Evolutionary conservation across 768 basidiomycete genomes (phyloP), one percentile per base, ranked within the genome.

Genomic region (Mycena indigotica): DNA sequence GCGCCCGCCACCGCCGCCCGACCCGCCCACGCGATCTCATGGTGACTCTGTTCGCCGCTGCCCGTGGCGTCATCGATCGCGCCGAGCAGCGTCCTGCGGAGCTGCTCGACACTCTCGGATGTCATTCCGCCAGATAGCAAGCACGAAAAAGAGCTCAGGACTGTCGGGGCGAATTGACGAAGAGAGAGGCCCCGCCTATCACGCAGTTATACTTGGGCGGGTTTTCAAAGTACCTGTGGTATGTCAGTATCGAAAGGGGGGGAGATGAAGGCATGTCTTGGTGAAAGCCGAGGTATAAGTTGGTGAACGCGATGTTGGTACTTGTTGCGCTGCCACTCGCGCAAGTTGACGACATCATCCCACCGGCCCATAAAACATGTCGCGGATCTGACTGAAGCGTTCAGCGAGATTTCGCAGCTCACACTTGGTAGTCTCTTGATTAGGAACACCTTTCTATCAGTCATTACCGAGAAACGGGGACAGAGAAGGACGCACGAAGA

Each of bases 271-370:
- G n/a, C n/a, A 98, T 76, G 74, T 98, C 96, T 89, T 93, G 92
- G 67, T 98, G 95, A 21, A 95, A 69, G 0, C 89, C 95, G 8
- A 99, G 78, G 63, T 91, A 81, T 24, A 97, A 78, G 69, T 94
- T 87, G 13, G 96, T 99, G 70, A 97, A 98, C 3, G 96, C 96
- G 55, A 99, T 93, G 70, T 99, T 99, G 63, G 79, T 82, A 66
- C 90, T 90, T n/a, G n/a, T n/a, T n/a, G n/a, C n/a, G n/a, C n/a
- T n/a, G n/a, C n/a, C n/a, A n/a, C 53, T 91, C 79, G 39, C 71
- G 75, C 38, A 86, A 65, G 58, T 87, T 91, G 73, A 85, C 84
- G 25, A 98, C 95, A 69, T 97, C 85, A n/a, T 93, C 94, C 97
- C 1, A 88, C 68, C 45, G 80, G 77, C 0, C 96, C 96, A 64